phyloP scores from a whole-genome alignment of 108 stramenopile species.

The Aurantiochytrium sp. region DNA sequence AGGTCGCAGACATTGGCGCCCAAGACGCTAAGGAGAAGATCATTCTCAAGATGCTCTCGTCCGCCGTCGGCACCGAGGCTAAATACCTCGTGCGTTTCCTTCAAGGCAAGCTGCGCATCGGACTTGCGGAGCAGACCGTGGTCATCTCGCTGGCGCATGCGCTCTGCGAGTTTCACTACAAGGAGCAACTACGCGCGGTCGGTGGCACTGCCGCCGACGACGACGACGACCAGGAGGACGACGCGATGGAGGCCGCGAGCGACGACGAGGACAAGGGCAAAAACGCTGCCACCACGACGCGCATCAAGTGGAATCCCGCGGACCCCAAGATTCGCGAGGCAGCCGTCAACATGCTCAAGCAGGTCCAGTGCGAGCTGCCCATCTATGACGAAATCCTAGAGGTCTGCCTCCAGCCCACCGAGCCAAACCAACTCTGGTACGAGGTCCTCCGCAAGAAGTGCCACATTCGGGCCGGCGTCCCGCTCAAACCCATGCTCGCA shows the following conservation, averaged over 20 bases:
- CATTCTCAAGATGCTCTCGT: slow-evolving; percentile 83
- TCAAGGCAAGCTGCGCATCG: slow-evolving; percentile 96
- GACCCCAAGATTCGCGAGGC: slow-evolving; percentile 62
- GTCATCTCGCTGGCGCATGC: slow-evolving; percentile 84
- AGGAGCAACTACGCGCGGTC: not conserved
- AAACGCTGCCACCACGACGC: too few species aligned
- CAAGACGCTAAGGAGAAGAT: slow-evolving; percentile 84
- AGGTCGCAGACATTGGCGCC: slow-evolving; percentile 71
- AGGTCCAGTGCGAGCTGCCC: slow-evolving; percentile 90
- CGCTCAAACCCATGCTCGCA: slow-evolving; percentile 97
- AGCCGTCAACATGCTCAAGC: slow-evolving; percentile 81
- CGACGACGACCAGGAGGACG: slow-evolving; percentile 35
- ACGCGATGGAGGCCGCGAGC: not conserved
- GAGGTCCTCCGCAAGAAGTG: slow-evolving; percentile 65
- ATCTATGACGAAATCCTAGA: slow-evolving; percentile 78
- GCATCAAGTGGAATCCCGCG: slow-evolving; percentile 29
- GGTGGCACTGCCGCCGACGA: slow-evolving; percentile 43
- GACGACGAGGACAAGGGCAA: not conserved
- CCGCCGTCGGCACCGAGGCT: slow-evolving; percentile 67
- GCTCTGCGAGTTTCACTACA: slow-evolving; percentile 51
- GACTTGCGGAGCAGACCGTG: slow-evolving; percentile 88
- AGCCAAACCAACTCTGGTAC: slow-evolving; percentile 44
- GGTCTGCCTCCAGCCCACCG: slow-evolving; percentile 71
- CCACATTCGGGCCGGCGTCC: slow-evolving; percentile 81
- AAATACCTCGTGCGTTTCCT: slow-evolving; percentile 95